phyloP scores from a whole-genome alignment of 345 rosid genomes.

The Sapria himalayana region DNA sequence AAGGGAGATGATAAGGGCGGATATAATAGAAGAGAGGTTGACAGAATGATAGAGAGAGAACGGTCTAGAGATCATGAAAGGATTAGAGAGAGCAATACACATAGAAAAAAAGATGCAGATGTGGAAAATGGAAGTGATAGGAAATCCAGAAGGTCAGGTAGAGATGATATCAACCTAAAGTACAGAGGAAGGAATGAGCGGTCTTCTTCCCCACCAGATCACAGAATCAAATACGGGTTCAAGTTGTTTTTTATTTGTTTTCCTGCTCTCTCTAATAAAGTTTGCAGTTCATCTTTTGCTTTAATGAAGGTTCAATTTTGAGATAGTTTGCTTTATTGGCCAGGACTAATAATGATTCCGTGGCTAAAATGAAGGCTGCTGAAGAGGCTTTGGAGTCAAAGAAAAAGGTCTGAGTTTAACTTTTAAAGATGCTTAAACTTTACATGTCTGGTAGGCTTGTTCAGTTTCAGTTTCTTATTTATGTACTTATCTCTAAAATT shows the following conservation, averaged over 20 bases:
- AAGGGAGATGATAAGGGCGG: conserved; percentile 27
- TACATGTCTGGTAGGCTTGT: no score
- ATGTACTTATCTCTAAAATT: conserved; percentile 7
- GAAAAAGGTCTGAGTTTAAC: conserved; percentile 31
- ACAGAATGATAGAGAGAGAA: conserved; percentile 11
- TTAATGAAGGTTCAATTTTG: conserved; percentile 9
- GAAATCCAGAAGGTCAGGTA: conserved; percentile 28
- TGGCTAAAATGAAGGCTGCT: conserved; percentile 70
- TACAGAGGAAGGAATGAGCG: conserved; percentile 24
- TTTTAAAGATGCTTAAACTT: no score
- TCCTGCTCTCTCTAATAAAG: conserved; percentile 2
- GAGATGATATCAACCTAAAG: conserved; percentile 34
- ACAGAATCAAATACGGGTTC: conserved; percentile 21
- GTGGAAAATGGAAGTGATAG: conserved; percentile 27
- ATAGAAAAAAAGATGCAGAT: conserved; percentile 19
- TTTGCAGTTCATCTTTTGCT: conserved; percentile 3
- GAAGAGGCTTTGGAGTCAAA: conserved; percentile 72
- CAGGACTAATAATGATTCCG: conserved; percentile 50
- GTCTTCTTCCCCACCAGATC: conserved; percentile 37
- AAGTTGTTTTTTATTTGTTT: background rate
- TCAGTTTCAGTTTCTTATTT: background rate
- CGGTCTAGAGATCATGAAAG: conserved; percentile 10
- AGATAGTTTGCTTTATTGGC: conserved; percentile 9
- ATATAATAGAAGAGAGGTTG: conserved; percentile 12
- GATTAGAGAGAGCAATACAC: conserved; percentile 9